phyloP scores from a whole-genome alignment of 2,329 filamentous ascomycete genomes.

The Xylariaceae sp. region DNA sequence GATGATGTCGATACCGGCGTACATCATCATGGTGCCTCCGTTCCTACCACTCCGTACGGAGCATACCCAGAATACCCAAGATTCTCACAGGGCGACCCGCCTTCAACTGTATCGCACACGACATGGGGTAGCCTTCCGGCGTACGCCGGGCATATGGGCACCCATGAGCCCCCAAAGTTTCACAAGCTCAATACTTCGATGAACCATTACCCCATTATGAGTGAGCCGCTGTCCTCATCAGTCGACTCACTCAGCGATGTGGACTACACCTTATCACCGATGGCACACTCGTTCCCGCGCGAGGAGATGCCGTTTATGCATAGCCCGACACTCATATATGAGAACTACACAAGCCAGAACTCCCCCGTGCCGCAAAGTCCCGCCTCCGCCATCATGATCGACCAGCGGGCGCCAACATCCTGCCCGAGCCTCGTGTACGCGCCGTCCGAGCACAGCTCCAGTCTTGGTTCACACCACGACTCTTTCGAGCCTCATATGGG shows the following conservation, averaged over 20 bases:
- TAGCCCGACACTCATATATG: constrained; percentile 63
- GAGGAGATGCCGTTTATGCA: constrained; percentile 63
- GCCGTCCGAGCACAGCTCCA: constrained; percentile 66
- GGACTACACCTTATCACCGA: constrained; percentile 61
- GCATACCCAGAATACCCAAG: constrained; percentile 57
- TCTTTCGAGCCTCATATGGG: constrained; percentile 61
- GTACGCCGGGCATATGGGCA: constrained; percentile 51
- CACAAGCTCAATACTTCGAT: constrained; percentile 49
- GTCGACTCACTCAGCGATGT: constrained; percentile 67
- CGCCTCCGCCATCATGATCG: constrained; percentile 59
- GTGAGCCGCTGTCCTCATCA: constrained; percentile 58
- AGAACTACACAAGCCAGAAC: constrained; percentile 58
- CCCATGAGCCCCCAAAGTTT: constrained; percentile 50
- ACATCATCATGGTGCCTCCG: constrained; percentile 49
- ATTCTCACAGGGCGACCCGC: constrained; percentile 54
- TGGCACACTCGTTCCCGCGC: constrained; percentile 59
- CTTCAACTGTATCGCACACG: constrained; percentile 48
- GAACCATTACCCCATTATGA: constrained; percentile 51
- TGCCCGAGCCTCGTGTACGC: constrained; percentile 67
- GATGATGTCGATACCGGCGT: constrained; percentile 46
- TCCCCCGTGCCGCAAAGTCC: constrained; percentile 64
- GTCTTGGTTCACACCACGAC: constrained; percentile 64
- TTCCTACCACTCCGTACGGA: constrained; percentile 45
- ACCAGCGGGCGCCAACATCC: constrained; percentile 62
- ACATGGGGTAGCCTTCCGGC: constrained; percentile 53